phyloP scores from a whole-genome alignment of 768 basidiomycete species.

The Termitomyces sp. region DNA sequence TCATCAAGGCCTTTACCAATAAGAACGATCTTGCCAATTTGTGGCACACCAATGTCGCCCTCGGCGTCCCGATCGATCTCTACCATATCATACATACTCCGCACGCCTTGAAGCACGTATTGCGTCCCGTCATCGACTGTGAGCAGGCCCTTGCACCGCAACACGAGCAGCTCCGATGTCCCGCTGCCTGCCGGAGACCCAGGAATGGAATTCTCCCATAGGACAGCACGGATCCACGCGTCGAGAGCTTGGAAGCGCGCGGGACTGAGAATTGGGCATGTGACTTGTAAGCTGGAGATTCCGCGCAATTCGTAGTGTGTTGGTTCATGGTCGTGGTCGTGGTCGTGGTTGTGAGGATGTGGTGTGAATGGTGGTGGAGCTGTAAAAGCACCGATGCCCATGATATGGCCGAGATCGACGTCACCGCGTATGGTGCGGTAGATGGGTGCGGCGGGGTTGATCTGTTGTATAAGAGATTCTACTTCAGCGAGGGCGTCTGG shows the following conservation, averaged over 20 bases:
- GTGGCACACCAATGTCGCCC: slow-evolving; percentile 43
- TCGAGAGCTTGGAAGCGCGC: slow-evolving; percentile 54
- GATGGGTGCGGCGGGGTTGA: slow-evolving; percentile 80
- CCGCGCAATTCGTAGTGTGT: slow-evolving; percentile 71
- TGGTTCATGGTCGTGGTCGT: slow-evolving; percentile 12
- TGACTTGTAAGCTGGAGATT: slow-evolving; percentile 77
- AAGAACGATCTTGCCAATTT: slow-evolving; percentile 76
- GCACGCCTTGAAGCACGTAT: slow-evolving; percentile 86
- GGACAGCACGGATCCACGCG: slow-evolving; percentile 70
- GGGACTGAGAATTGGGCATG: slow-evolving; percentile 47
- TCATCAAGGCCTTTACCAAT: slow-evolving; percentile 78
- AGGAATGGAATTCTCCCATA: slow-evolving; percentile 74
- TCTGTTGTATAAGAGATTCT: slow-evolving; percentile 55
- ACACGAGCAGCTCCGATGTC: slow-evolving; percentile 41
- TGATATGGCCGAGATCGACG: slow-evolving; percentile 71
- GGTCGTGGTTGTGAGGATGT: slow-evolving; percentile 15
- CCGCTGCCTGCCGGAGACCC: slow-evolving; percentile 17
- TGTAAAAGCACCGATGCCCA: slow-evolving; percentile 77
- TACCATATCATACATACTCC: slow-evolving; percentile 80
- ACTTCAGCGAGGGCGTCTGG: slow-evolving; percentile 37
- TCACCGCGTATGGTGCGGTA: slow-evolving; percentile 65
- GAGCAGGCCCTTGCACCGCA: slow-evolving; percentile 89
- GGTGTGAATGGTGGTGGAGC: slow-evolving; percentile 36
- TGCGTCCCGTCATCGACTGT: slow-evolving; percentile 44
- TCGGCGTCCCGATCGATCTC: slow-evolving; percentile 38